Percentiles rank a stretch among this genome's conserved stretches.
Conservation (phyloP, 345 rosid genomes). For the Corymbia maculata region DNA sequence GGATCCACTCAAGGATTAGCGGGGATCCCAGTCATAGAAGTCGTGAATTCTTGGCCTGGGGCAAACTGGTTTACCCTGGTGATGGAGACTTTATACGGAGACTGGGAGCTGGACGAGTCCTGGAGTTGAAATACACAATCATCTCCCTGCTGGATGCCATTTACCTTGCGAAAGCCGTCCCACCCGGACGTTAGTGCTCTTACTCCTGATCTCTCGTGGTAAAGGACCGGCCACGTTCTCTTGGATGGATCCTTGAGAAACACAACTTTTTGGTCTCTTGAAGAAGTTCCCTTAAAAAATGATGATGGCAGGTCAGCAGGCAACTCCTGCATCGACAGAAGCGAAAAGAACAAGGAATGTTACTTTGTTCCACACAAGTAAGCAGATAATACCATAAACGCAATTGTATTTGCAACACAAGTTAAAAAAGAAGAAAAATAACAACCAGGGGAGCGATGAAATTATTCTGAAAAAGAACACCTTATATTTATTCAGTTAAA, state of each 20-base stretch:
- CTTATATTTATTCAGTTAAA: neutral
- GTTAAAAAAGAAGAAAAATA: neutral
- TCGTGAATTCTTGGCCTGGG: neutral
- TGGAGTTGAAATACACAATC: conserved; percentile 10
- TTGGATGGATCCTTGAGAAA: conserved; percentile 14
- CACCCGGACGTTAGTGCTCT: conserved; percentile 15
- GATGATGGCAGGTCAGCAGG: conserved; percentile 7
- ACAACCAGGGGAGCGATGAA: neutral
- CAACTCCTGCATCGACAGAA: conserved; percentile 14
- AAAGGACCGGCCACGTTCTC: conserved; percentile 25
- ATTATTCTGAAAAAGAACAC: neutral
- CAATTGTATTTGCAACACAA: neutral
- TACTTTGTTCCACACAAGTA: neutral
- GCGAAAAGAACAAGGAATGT: neutral
- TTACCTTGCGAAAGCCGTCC: conserved; percentile 20
- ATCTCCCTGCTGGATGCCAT: conserved; percentile 18
- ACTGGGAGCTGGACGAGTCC: neutral
- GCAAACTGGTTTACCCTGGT: neutral
- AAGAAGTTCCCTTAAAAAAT: neutral
- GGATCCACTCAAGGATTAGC: neutral
- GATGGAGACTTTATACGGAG: conserved; percentile 1
- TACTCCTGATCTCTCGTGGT: conserved; percentile 1
- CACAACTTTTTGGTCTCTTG: conserved; percentile 6
- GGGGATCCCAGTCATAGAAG: neutral
- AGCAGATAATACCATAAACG: neutral